Evolutionary conservation across 2,329 filamentous ascomycete species (phyloP).

Genomic region (Aspergillus sp.): DNA sequence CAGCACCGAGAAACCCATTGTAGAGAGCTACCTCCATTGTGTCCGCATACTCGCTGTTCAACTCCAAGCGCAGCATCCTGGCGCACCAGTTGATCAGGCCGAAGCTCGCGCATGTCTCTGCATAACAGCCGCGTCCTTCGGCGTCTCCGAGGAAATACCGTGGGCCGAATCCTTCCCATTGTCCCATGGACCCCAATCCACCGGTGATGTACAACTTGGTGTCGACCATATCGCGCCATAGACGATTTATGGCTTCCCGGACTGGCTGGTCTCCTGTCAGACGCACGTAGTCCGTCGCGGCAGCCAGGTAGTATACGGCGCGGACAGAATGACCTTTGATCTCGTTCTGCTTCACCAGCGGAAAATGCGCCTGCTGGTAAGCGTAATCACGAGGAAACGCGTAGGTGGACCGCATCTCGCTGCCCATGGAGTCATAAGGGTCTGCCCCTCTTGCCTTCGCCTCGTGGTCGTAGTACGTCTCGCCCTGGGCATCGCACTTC

Average conservation of each 20-base stretch:
- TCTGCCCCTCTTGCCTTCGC: slow-evolving; percentile 35
- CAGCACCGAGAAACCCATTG: slow-evolving; percentile 51
- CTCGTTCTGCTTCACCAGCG: slow-evolving; percentile 44
- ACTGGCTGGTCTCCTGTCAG: slow-evolving; percentile 13
- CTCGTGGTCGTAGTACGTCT: slow-evolving; percentile 49
- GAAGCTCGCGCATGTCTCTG: slow-evolving; percentile 53
- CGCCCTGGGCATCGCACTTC: slow-evolving; percentile 40
- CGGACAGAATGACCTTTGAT: slow-evolving; percentile 53
- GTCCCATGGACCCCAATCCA: slow-evolving; percentile 48
- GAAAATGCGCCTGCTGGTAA: slow-evolving; percentile 49
- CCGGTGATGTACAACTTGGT: slow-evolving; percentile 56
- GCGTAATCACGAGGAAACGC: not conserved
- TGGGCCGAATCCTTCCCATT: slow-evolving; percentile 53
- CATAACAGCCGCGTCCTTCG: slow-evolving; percentile 54
- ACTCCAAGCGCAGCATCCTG: slow-evolving; percentile 44
- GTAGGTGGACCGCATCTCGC: not conserved
- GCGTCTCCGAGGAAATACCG: slow-evolving; percentile 51
- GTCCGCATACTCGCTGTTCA: slow-evolving; percentile 47
- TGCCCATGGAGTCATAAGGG: not conserved
- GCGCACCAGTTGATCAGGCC: slow-evolving; percentile 54
- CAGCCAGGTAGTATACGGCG: slow-evolving; percentile 52
- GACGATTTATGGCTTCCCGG: slow-evolving; percentile 31
- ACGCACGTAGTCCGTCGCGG: slow-evolving; percentile 46
- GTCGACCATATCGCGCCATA: slow-evolving; percentile 54
- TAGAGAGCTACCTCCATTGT: slow-evolving; percentile 54